Conservation (phyloP, 1,284 basidiomycete genomes). For the Nidula niveotomentosa region DNA sequence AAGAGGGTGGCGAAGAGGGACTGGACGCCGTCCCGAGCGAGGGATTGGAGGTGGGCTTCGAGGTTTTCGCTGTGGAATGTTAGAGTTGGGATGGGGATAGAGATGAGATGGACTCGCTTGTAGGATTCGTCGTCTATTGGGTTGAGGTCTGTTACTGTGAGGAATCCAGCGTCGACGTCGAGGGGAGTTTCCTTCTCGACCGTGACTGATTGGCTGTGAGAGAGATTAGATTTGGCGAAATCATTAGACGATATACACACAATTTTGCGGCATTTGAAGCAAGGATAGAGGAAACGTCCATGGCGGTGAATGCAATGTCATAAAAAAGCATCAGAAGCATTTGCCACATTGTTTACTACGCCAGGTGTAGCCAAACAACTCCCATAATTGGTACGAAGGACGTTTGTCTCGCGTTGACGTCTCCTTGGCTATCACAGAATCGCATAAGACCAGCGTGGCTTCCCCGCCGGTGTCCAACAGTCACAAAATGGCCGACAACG, state of each 20-base stretch:
- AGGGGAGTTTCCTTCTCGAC: slow-evolving; percentile 83
- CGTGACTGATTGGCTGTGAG: slow-evolving; percentile 57
- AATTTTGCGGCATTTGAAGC: slow-evolving; percentile 67
- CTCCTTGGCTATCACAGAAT: too few species aligned
- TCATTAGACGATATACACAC: slow-evolving; percentile 35
- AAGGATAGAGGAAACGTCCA: slow-evolving; percentile 82
- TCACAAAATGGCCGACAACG: not conserved
- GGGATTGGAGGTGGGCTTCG: slow-evolving; percentile 78
- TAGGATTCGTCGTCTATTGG: slow-evolving; percentile 82
- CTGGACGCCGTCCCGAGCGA: slow-evolving; percentile 88
- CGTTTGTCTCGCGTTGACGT: too few species aligned
- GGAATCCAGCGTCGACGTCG: slow-evolving; percentile 80
- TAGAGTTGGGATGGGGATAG: not conserved
- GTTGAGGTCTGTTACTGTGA: slow-evolving; percentile 88
- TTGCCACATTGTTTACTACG: slow-evolving; percentile 34
- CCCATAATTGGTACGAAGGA: not conserved
- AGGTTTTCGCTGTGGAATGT: slow-evolving; percentile 56
- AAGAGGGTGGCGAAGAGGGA: slow-evolving; percentile 81
- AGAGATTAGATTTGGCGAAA: slow-evolving; percentile 4
- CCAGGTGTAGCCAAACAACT: slow-evolving; percentile 22
- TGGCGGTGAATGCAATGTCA: slow-evolving; percentile 22
- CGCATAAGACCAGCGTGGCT: too few species aligned
- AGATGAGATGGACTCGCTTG: slow-evolving; percentile 43
- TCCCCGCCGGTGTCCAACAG: too few species aligned
- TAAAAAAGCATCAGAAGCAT: slow-evolving; percentile 10